phyloP scores from a whole-genome alignment of 805 yeast genomes.

The Candida chauliodis region DNA sequence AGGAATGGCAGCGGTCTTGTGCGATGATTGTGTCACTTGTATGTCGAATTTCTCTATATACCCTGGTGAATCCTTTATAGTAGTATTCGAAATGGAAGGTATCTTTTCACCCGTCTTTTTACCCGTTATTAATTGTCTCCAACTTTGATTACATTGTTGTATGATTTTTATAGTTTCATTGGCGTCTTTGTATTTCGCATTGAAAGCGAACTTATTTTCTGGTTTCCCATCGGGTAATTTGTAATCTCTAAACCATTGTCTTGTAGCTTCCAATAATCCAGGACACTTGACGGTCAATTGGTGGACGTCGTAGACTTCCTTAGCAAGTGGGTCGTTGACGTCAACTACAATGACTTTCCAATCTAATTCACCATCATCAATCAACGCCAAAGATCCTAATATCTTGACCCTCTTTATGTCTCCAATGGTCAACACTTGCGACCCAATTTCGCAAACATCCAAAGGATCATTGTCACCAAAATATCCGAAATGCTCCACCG shows the following conservation, averaged over 20 bases:
- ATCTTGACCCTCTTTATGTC: conserved; percentile 86
- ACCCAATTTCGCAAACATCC: conserved; percentile 84
- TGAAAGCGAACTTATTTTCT: conserved; percentile 93
- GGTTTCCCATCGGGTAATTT: conserved; percentile 98
- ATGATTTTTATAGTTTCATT: conserved; percentile 82
- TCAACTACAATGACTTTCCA: conserved; percentile 93
- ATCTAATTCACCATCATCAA: conserved; percentile 89
- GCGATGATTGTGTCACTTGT: conserved; percentile 15
- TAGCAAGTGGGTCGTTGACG: conserved; percentile 78
- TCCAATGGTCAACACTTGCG: conserved; percentile 61
- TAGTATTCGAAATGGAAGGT: conserved; percentile 38
- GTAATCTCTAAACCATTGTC: conserved; percentile 98
- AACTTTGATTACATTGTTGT: conserved; percentile 77
- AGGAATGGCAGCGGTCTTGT: conserved; percentile 36
- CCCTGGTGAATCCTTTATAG: conserved; percentile 30
- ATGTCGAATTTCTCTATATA: conserved; percentile 16
- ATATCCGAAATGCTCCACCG: conserved; percentile 40
- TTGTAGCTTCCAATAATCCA: conserved; percentile 87
- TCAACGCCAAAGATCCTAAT: conserved; percentile 88
- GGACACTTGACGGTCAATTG: conserved; percentile 90
- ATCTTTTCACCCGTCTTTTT: conserved; percentile 31
- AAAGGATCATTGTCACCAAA: conserved; percentile 47
- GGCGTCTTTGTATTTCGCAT: conserved; percentile 87
- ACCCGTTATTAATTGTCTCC: conserved; percentile 74
- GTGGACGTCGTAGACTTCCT: conserved; percentile 82